Percentiles rank a stretch among this genome's conserved stretches.
Conservation (phyloP, 78 protist genomes). For the Tieghemostelium lacteum region DNA sequence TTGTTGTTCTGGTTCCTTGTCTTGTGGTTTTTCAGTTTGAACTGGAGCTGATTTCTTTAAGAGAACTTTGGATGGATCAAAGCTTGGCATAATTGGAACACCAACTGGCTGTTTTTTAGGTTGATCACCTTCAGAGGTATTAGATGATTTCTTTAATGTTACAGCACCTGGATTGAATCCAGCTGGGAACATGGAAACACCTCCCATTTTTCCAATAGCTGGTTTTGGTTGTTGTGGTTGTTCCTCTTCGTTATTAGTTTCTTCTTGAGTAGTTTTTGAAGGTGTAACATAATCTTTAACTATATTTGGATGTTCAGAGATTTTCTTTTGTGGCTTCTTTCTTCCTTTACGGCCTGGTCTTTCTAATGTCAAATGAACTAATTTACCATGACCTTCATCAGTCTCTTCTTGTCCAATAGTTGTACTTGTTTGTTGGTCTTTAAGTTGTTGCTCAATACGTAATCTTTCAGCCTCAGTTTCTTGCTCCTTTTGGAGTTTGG, state of each 20-base stretch:
- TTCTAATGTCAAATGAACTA: slow-evolving; percentile 43
- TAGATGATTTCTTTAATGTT: neutral
- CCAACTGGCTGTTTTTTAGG: neutral
- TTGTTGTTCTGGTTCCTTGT: slow-evolving; percentile 12
- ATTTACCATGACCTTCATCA: neutral
- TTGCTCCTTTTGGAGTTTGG: neutral
- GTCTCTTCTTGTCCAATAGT: neutral
- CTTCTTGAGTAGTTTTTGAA: slow-evolving; percentile 10
- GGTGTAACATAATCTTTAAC: slow-evolving; percentile 28
- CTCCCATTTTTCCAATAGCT: slow-evolving; percentile 18
- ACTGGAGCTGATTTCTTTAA: slow-evolving; percentile 26
- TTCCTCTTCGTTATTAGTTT: neutral
- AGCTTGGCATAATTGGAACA: neutral
- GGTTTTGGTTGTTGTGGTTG: neutral
- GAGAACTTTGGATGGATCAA: slow-evolving; percentile 46
- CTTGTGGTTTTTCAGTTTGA: neutral
- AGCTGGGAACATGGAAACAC: slow-evolving; percentile 19
- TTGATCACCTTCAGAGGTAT: too few relatives aligned
- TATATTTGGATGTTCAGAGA: slow-evolving; percentile 56
- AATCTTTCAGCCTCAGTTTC: neutral
- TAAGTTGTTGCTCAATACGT: neutral
- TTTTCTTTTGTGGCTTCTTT: slow-evolving; percentile 46
- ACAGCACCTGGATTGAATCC: slow-evolving; percentile 15
- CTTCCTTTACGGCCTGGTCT: slow-evolving; percentile 60
- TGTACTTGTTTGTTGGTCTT: neutral